Evolutionary conservation across 805 yeast genomes (phyloP).

Genomic region (Wickerhamiella shivajii): DNA sequence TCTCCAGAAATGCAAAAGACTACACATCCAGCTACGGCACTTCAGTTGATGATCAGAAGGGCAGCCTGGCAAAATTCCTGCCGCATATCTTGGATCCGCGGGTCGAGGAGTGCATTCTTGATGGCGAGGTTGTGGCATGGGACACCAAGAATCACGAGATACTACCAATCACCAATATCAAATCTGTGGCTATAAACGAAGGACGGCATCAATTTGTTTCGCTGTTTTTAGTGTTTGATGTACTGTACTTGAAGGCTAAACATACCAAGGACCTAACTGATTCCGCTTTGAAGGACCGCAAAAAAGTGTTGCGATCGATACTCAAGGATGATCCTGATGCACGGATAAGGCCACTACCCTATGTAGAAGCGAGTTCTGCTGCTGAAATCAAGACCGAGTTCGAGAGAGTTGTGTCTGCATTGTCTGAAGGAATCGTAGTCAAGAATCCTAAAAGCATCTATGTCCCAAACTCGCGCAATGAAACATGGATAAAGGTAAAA

Average conservation of each 20-base stretch:
- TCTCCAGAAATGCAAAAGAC: slow-evolving; percentile 57
- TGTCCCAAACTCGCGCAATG: slow-evolving; percentile 42
- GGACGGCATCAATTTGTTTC: slow-evolving; percentile 20
- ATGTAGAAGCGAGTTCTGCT: slow-evolving; percentile 30
- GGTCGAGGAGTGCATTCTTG: slow-evolving; percentile 37
- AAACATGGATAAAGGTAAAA: slow-evolving; percentile 75
- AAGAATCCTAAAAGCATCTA: slow-evolving; percentile 51
- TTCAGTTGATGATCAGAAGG: slow-evolving; percentile 27
- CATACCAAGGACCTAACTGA: slow-evolving; percentile 46
- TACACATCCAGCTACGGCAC: slow-evolving; percentile 58
- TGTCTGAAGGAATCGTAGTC: slow-evolving; percentile 72
- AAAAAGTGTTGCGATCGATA: slow-evolving; percentile 33
- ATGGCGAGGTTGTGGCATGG: slow-evolving; percentile 90
- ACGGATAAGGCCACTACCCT: slow-evolving; percentile 19
- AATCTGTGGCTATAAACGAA: slow-evolving; percentile 43
- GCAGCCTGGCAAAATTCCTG: slow-evolving; percentile 41
- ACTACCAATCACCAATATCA: slow-evolving; percentile 70
- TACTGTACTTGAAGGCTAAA: slow-evolving; percentile 52
- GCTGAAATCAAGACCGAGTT: slow-evolving; percentile 44
- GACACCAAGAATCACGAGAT: slow-evolving; percentile 39
- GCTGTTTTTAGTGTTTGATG: slow-evolving; percentile 46
- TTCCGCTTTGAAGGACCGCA: slow-evolving; percentile 41
- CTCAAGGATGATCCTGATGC: slow-evolving; percentile 19
- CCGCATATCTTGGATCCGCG: slow-evolving; percentile 21
- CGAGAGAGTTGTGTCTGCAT: slow-evolving; percentile 37